A percentile compares a stretch with the other conserved stretches of the same genome.
phyloP scores from a whole-genome alignment of 108 stramenopile species.

The Nitzschia inconspicua region DNA sequence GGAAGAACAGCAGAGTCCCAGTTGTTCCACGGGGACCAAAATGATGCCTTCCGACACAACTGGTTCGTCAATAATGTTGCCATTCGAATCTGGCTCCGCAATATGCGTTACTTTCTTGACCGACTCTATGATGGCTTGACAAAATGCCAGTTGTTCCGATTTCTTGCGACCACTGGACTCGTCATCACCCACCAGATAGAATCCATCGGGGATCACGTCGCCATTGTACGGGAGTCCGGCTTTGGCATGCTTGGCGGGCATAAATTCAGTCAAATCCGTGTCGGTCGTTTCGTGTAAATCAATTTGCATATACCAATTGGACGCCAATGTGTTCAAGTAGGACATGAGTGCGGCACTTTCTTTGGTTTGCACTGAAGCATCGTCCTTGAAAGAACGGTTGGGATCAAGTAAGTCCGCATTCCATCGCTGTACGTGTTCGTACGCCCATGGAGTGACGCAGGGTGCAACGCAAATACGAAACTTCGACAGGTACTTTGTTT shows the following conservation, averaged over 20 bases:
- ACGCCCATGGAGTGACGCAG: conserved; percentile 68
- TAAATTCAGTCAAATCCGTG: conserved; percentile 68
- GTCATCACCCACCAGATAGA: conserved; percentile 51
- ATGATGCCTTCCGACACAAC: conserved; percentile 46
- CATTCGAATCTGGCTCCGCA: conserved; percentile 47
- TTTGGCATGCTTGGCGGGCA: conserved; percentile 57
- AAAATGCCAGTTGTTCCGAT: conserved; percentile 30
- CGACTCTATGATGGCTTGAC: conserved; percentile 36
- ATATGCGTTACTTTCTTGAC: conserved; percentile 66
- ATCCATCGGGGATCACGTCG: conserved; percentile 71
- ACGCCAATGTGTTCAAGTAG: conserved; percentile 5
- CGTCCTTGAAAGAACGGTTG: conserved; percentile 49
- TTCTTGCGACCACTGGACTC: background rate
- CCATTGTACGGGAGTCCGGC: conserved; percentile 31
- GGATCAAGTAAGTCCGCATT: conserved; percentile 48
- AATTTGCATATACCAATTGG: conserved; percentile 21
- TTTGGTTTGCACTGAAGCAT: conserved; percentile 30
- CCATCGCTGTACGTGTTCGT: conserved; percentile 70
- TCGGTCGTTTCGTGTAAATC: conserved; percentile 85
- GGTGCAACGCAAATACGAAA: conserved; percentile 58
- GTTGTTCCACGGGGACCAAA: conserved; percentile 24
- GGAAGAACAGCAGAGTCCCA: conserved; percentile 53
- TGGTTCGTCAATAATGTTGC: conserved; percentile 37
- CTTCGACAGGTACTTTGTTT: conserved; percentile 28
- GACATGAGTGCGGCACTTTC: conserved; percentile 46